A percentile compares a stretch with the other conserved stretches of the same genome.
Evolutionary conservation across 345 rosid species (phyloP).

Genomic region (Fremontodendron californicum): DNA sequence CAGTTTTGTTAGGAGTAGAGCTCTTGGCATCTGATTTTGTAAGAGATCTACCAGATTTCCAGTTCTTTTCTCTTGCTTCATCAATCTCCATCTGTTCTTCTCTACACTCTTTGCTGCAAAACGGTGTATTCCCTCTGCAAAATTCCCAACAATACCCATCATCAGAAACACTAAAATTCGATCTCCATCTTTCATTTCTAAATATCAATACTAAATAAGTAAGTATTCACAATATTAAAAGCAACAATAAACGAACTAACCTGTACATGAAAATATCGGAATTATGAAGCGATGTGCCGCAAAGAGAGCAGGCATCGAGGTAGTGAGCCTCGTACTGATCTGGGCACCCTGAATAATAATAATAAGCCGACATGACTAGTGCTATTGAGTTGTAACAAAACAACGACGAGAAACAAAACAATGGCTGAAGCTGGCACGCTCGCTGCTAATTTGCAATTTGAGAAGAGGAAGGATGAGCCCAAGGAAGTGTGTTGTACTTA

Average conservation of each 20-base stretch:
- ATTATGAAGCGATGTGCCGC: slow-evolving; percentile 56
- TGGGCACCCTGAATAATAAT: slow-evolving; percentile 27
- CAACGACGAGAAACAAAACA: not conserved
- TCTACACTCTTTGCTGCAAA: slow-evolving; percentile 75
- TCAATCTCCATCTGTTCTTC: slow-evolving; percentile 73
- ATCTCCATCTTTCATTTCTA: not conserved
- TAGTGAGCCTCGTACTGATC: slow-evolving; percentile 48
- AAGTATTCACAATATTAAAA: not conserved
- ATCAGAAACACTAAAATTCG: not conserved
- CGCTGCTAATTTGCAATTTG: too few species aligned
- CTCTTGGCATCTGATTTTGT: slow-evolving; percentile 39
- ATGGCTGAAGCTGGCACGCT: too few species aligned
- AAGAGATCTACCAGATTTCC: too few species aligned
- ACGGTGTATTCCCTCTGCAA: too few species aligned
- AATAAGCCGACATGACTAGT: slow-evolving; percentile 29
- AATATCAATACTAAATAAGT: too few species aligned
- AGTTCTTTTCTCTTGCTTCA: slow-evolving; percentile 43
- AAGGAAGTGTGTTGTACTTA: too few species aligned
- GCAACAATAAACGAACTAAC: slow-evolving; percentile 22
- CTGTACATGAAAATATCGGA: slow-evolving; percentile 90
- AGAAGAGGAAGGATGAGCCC: not conserved
- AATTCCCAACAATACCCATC: not conserved
- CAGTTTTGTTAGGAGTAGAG: slow-evolving; percentile 28
- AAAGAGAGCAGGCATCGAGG: slow-evolving; percentile 65
- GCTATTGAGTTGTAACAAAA: not conserved